These are phyloP conservation scores for Spergularia marina DNA, from an alignment of 148 eudicot species.

Conservation along the genomic window DNA sequence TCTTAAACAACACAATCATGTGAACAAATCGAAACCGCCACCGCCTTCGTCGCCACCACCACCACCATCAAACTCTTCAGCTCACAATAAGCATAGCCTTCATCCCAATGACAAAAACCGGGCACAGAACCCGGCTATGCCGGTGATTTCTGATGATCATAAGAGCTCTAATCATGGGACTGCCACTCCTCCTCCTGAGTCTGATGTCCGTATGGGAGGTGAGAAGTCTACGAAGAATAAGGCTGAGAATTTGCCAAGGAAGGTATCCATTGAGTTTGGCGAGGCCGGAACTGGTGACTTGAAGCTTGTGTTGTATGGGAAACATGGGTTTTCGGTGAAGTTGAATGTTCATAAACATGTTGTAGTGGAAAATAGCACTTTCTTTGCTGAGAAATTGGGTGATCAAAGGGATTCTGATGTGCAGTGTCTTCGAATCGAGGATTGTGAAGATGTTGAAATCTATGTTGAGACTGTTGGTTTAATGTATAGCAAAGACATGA, in stretches of 20 bases:
- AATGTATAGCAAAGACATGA: slow-evolving; percentile 81
- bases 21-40: slow-evolving; percentile 50
- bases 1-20: slow-evolving; percentile 47
- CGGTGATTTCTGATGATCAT: slow-evolving; percentile 35
- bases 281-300: slow-evolving; percentile 77
- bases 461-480: slow-evolving; percentile 81
- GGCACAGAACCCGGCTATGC: slow-evolving; percentile 26
- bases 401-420: slow-evolving; percentile 36
- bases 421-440: slow-evolving; percentile 53
- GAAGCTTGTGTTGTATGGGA: slow-evolving; percentile 67
- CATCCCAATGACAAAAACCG: slow-evolving; percentile 38
- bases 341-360: slow-evolving; percentile 75
- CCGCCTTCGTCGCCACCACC: slow-evolving; percentile 23
- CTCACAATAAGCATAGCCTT: slow-evolving; percentile 40
- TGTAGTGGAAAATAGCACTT: slow-evolving; percentile 48
- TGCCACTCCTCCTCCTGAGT: slow-evolving; percentile 27
- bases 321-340: slow-evolving; percentile 72
- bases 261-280: slow-evolving; percentile 89
- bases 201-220: slow-evolving; percentile 24
- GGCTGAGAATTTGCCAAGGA: slow-evolving; percentile 56
- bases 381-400: slow-evolving; percentile 53
- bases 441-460: slow-evolving; percentile 84
- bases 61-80: slow-evolving; percentile 26
- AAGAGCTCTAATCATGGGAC: slow-evolving; percentile 23
- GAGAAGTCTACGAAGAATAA: slow-evolving; percentile 40